Base-by-base conservation (phyloP, 441 rosid species). In the Gossypium gossypioides region DNA sequence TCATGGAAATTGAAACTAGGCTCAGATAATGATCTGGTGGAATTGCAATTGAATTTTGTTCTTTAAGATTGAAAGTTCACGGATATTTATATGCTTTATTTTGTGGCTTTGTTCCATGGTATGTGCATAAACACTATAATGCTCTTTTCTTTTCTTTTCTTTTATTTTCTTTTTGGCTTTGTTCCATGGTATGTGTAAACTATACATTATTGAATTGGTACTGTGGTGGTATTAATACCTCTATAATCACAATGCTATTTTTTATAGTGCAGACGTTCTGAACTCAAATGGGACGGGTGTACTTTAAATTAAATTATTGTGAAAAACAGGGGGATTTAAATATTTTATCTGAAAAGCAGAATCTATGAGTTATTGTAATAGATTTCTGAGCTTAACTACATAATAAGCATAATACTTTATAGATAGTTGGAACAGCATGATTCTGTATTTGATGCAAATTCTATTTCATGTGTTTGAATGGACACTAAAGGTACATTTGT, bases 311-410 rank as follows among this genome's bases (percentile, higher is more conserved):
- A 24, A 22, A 57, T 57, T 12, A 57, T 57, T 57, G 29, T 57
- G 16, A 57, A 57, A 32, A 32, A 61, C 48, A 42, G 48, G 48
- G 4, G 10, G 44, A 32, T 3, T 32, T 18, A 15, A 29, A 32
- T 61, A 9, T 63, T 37, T 63, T 10, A 63, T 63, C 21, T 40
- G 27, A 19, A 40, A 37, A 37, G 51, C 19, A 18, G 50, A 62
- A 62, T 10, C 15, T 37, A 62, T 62, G 48, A 62, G 42, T 62
- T 62, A 46, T 18, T 21, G 50, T 37, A 62, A 16, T 62, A 62
- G 68, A 34, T 37, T 62, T 63, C 15, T 37, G 27, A 63, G 68
- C 51, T 63, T 63, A 40, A 63, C 13, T 9, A n/a, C 51, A 63
- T 63, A 37, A 37, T 3, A 18, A 40, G 68, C 16, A 63, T 40